A percentile compares a stretch with the other conserved stretches of the same genome.
These are phyloP conservation scores for Venturia asperata DNA, from an alignment of 2,329 filamentous ascomycete genomes.

Conservation along the genomic window DNA sequence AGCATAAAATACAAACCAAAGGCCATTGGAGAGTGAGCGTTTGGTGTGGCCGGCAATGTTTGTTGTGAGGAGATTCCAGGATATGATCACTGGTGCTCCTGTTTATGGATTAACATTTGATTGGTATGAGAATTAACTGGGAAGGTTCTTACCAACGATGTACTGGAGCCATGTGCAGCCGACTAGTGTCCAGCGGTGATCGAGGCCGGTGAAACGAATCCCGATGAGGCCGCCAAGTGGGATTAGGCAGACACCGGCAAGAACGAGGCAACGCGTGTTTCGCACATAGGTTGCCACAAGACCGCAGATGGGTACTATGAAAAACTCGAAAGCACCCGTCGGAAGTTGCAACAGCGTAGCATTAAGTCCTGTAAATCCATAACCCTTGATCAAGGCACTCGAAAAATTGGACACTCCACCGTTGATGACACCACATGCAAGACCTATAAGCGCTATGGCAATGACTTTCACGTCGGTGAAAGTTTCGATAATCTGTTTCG, in stretches of 20 bases:
- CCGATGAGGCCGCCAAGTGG: slow-evolving; percentile 40
- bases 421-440: slow-evolving; percentile 23
- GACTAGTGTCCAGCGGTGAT: slow-evolving; percentile 43
- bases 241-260: not conserved
- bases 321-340: slow-evolving; percentile 4
- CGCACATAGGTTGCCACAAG: slow-evolving; percentile 2
- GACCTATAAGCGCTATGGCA: slow-evolving; percentile 36
- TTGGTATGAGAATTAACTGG: too few relatives aligned
- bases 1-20: slow-evolving; percentile 21
- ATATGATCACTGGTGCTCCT: slow-evolving; percentile 45
- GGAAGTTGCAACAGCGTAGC: not conserved
- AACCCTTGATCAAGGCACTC: slow-evolving; percentile 8
- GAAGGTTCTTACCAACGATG: slow-evolving; percentile 28
- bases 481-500: slow-evolving; percentile 23
- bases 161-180: slow-evolving; percentile 49
- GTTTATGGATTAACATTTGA: not conserved
- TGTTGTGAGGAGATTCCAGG: slow-evolving; percentile 42
- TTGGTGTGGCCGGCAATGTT: slow-evolving; percentile 26
- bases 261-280: not conserved
- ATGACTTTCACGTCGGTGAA: slow-evolving; percentile 39
- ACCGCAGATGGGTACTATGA: slow-evolving; percentile 8
- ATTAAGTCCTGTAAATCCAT: not conserved
- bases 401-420: slow-evolving; percentile 23
- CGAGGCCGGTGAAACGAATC: slow-evolving; percentile 41
- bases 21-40: slow-evolving; percentile 21